Base-by-base conservation (phyloP, 306 rosid genomes). In the Abrus pulchellus region DNA sequence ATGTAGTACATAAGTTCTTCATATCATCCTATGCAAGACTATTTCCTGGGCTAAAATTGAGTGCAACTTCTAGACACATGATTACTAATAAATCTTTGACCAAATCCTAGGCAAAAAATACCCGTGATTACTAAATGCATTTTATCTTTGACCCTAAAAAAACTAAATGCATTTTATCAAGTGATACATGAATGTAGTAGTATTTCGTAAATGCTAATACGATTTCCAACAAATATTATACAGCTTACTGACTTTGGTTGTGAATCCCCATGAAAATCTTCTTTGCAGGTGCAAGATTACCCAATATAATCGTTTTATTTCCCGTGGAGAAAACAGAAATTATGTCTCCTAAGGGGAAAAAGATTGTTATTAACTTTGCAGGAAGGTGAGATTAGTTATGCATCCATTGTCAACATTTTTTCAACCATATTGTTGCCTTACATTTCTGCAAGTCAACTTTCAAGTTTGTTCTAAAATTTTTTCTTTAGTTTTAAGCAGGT, bases 311-410 rank as follows among this genome's bases (percentile, higher is more conserved):
- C 66, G 80, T 95, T 78, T 87, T 91, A 83, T 77, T 95, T 83
- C 88, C 92, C 0, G 66, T 79, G 66, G 96, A 95, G 83, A 86
- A 82, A 76, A 61, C 81, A 33, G 44, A 84, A 64, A 70, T 89
- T 78, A n/a, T 67, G 30, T 78, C 85, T 86, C 60, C 88, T 3
- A 86, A 86, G 34, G 96, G 90, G 84, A 84, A 84, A 75, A 92
- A 68, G 85, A 77, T 85, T 60, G 77, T 95, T 77, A 79, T 95
- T 77, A 86, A 79, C 78, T 83, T 95, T 77, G 88, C 94, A 36
- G 98, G 91, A 89, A 95, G 98, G 99, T 95, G 87, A 89, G 89
- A 89, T 56, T 68, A 38, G 54, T 56, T 55, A 36, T 75, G 68
- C 74, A 64, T 60, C 72, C 72, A 9, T 30, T 70, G 36, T 59